Base-by-base conservation (phyloP, 495 filamentous ascomycete species). In the Podospora appendiculata region DNA sequence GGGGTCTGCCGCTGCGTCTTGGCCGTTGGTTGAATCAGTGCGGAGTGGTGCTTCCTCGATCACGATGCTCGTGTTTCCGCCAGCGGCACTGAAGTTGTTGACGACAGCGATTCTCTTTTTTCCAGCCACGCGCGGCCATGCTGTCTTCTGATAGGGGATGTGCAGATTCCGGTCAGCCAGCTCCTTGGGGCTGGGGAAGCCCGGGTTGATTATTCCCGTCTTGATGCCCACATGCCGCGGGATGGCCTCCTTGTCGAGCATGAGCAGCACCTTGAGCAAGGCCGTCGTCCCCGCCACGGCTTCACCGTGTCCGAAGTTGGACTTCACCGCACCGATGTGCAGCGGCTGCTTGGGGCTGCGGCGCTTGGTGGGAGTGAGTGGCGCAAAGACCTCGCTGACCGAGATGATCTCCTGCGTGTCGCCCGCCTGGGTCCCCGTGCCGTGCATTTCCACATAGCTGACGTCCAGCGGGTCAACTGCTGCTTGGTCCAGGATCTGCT, bases 181-280 rank as follows among this genome's bases (percentile, higher is more conserved):
- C 18, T 48, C 49, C 38, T 44, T 49, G 19, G 56, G 52, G 18
- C 40, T 49, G 19, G 56, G 52, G 18, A 58, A 48, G 6, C 25
- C 32, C 2, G 66, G 70, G 0, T 73, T 78, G 83, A 67, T n/a
- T 16, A 67, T n/a, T 16, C 32, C 17, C 6, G 70, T 82, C 69
- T 88, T 88, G 70, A 88, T 85, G 43, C 86, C 86, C 51, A 83
- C 79, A 52, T 88, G 85, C n/a, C 83, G 81, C 12, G 86, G 86
- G 40, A 93, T 90, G 43, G 72, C 73, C 55, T 78, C 81, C 59
- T 88, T 81, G 59, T 81, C 70, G 71, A 92, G 69, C 85, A 90
- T 91, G 54, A 90, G 65, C 39, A 91, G 55, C 4, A 87, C 76
- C 66, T 94, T 93, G 55, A 88, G 72, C 18, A 92, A 66, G 1